Evolutionary conservation across 345 rosid species (phyloP).

Genomic region (Triadica sebifera): DNA sequence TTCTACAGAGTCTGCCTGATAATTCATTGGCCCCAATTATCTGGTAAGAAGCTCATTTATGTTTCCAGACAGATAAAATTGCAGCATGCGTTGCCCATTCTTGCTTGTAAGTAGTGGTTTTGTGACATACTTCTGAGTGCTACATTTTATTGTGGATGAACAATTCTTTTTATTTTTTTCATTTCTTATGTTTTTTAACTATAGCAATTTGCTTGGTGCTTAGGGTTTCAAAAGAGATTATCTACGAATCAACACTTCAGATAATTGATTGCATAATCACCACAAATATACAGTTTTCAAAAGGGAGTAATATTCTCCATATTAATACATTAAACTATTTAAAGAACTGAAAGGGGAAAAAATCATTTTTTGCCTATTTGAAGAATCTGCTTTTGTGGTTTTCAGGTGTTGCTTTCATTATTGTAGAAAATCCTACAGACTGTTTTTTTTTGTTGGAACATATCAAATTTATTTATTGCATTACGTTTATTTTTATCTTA

Average conservation of each 20-base stretch:
- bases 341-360: not conserved
- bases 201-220: not conserved
- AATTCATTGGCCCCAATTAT: not conserved
- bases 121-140: not conserved
- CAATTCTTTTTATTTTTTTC: not conserved
- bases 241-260: not conserved
- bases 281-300: not conserved
- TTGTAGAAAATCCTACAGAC: not conserved
- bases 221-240: not conserved
- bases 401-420: not conserved
- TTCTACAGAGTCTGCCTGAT: not conserved
- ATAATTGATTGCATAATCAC: not conserved
- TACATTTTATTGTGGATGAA: not conserved
- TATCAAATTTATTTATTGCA: slow-evolving; percentile 6
- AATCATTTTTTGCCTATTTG: not conserved
- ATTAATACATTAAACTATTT: not conserved
- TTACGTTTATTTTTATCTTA: slow-evolving; percentile 24
- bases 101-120: not conserved
- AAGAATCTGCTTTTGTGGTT: not conserved
- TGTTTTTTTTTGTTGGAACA: not conserved
- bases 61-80: not conserved
- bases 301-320: not conserved
- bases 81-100: not conserved
- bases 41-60: not conserved
- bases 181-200: not conserved